Percentiles rank a stretch among this genome's conserved stretches.
phyloP scores from a whole-genome alignment of 441 rosid genomes.

The Gossypium trilobum region DNA sequence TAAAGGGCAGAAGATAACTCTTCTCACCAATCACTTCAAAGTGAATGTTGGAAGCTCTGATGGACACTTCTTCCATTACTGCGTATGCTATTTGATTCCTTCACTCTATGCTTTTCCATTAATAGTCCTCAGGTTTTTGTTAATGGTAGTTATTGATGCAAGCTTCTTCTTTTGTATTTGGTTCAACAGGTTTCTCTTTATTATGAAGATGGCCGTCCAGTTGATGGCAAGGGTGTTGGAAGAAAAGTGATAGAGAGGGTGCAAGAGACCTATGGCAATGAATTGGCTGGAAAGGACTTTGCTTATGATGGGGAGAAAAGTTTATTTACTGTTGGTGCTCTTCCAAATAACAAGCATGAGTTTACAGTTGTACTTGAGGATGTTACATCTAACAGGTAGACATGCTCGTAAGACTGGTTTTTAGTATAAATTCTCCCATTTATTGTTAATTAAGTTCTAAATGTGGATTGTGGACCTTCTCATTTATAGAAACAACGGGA shows the following conservation, averaged over 20 bases:
- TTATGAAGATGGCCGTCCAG: slow-evolving; percentile 53
- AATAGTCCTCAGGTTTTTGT: neutral
- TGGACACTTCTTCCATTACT: slow-evolving; percentile 42
- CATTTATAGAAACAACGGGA: slow-evolving; percentile 23
- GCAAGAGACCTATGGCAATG: slow-evolving; percentile 37
- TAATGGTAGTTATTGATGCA: neutral
- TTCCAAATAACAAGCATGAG: slow-evolving; percentile 41
- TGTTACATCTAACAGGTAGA: slow-evolving; percentile 36
- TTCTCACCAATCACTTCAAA: slow-evolving; percentile 49
- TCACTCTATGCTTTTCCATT: neutral
- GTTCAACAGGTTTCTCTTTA: slow-evolving; percentile 34
- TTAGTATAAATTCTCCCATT: neutral
- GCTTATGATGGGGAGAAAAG: slow-evolving; percentile 61
- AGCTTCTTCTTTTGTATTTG: slow-evolving; percentile 5
- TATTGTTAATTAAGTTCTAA: neutral
- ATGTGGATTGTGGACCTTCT: neutral
- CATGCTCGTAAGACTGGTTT: neutral
- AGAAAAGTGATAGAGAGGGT: slow-evolving; percentile 41
- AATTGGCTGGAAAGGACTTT: slow-evolving; percentile 38
- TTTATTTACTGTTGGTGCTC: slow-evolving; percentile 40
- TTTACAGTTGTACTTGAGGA: slow-evolving; percentile 48
- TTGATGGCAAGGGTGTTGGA: slow-evolving; percentile 44
- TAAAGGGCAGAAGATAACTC: slow-evolving; percentile 33
- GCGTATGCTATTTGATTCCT: slow-evolving; percentile 28
- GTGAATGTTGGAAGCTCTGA: slow-evolving; percentile 32